Conservation (phyloP, 2,329 filamentous ascomycete species). For the Helotiales sp. region DNA sequence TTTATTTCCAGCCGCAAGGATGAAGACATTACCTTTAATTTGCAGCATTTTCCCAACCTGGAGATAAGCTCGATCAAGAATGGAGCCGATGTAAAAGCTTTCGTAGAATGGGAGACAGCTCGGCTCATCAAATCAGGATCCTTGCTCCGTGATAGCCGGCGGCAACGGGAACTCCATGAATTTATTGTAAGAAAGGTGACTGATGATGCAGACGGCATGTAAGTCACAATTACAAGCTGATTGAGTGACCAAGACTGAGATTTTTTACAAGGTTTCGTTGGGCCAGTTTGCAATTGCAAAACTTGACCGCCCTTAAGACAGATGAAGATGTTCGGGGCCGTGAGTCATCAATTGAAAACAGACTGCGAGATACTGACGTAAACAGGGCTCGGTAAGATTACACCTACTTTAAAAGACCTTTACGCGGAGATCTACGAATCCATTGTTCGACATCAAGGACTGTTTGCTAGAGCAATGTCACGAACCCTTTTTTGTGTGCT, state of each 20-base stretch:
- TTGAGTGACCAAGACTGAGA: not conserved
- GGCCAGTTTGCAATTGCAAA: conserved; percentile 18
- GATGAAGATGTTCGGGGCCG: conserved; percentile 11
- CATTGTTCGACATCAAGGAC: not conserved
- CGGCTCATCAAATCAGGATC: not conserved
- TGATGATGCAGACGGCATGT: conserved; percentile 9
- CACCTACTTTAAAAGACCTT: conserved; percentile 8
- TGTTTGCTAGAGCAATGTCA: not conserved
- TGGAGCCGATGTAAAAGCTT: conserved; percentile 7
- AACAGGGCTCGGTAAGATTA: conserved; percentile 6
- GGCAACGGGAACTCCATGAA: not conserved
- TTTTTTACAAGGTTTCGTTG: conserved; percentile 14
- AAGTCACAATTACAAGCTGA: not conserved
- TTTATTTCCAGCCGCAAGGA: conserved; percentile 17
- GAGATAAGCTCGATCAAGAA: conserved; percentile 11
- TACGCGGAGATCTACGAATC: conserved; percentile 1
- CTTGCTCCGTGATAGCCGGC: not conserved
- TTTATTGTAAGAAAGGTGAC: conserved; percentile 7
- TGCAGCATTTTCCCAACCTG: conserved; percentile 7
- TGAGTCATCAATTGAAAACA: not conserved
- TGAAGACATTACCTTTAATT: conserved; percentile 10
- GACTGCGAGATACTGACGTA: not conserved
- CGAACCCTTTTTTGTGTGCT: not conserved
- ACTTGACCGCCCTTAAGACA: conserved; percentile 6
- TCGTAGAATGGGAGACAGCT: conserved; percentile 5